A percentile compares a stretch with the other conserved stretches of the same genome.
Conservation (phyloP, 2,329 filamentous ascomycete genomes). For the Clonostachys solani region DNA sequence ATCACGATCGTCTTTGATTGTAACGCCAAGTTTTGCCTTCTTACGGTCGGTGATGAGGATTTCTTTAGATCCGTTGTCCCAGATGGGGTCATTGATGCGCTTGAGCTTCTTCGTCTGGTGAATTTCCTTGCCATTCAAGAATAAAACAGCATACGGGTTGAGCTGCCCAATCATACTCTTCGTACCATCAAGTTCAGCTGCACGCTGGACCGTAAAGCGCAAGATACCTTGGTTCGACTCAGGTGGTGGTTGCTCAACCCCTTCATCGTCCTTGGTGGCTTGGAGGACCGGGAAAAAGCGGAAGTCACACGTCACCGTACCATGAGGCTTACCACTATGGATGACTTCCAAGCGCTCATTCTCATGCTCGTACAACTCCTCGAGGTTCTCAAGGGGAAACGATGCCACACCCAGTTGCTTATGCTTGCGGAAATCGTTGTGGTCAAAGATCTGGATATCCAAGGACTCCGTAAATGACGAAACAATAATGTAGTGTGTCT, state of each 20-base stretch:
- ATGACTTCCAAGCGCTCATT: constrained; percentile 82
- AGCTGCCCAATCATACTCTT: constrained; percentile 90
- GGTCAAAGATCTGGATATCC: constrained; percentile 83
- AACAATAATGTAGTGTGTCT: constrained; percentile 93
- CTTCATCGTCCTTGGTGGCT: constrained; percentile 66
- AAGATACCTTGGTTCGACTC: constrained; percentile 92
- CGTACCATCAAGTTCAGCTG: constrained; percentile 88
- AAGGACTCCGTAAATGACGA: constrained; percentile 86
- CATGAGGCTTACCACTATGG: constrained; percentile 78
- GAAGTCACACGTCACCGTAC: constrained; percentile 75
- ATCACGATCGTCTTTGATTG: constrained; percentile 94
- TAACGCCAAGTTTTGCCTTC: constrained; percentile 82
- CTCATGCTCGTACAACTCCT: constrained; percentile 73
- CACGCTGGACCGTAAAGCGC: constrained; percentile 89
- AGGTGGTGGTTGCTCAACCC: constrained; percentile 74
- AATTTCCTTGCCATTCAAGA: constrained; percentile 89
- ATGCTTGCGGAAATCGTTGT: constrained; percentile 94
- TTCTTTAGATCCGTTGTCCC: constrained; percentile 89
- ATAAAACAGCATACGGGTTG: constrained; percentile 83
- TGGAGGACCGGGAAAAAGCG: constrained; percentile 94
- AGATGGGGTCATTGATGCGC: constrained; percentile 95
- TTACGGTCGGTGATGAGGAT: constrained; percentile 93
- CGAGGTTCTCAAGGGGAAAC: constrained; percentile 79
- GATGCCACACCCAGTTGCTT: constrained; percentile 88
- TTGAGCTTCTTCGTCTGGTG: constrained; percentile 90